Evolutionary conservation across 371 early-diverging fungal species (phyloP).

Genomic region (Mucor racemosus): DNA sequence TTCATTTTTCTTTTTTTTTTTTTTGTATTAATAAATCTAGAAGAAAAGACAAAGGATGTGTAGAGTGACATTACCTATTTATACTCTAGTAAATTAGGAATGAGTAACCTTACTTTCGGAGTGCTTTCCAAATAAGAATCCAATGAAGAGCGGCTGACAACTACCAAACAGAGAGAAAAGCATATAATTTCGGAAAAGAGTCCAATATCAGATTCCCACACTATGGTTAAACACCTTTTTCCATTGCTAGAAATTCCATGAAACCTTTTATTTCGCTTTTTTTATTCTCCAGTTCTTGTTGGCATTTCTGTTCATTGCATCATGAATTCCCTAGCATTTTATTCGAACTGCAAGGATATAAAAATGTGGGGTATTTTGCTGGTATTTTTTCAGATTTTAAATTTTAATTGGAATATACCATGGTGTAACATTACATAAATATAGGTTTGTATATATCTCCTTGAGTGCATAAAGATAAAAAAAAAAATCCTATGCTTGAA

Average conservation of each 20-base stretch:
- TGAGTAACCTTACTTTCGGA: conserved; percentile 2
- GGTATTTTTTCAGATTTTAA: too few species aligned
- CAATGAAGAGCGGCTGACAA: conserved; percentile 1
- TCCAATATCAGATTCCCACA: background rate
- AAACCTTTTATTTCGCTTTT: background rate
- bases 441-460: background rate
- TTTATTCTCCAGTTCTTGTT: too few species aligned
- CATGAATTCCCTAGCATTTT: too few species aligned
- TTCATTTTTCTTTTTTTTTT: background rate
- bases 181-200: background rate
- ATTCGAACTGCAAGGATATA: too few species aligned
- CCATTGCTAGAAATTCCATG: background rate
- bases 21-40: background rate
- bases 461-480: background rate
- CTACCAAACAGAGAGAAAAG: background rate
- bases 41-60: background rate
- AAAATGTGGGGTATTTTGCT: too few species aligned
- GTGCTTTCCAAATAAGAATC: conserved; percentile 4
- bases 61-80: conserved; percentile 1
- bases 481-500: background rate
- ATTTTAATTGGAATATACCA: too few species aligned
- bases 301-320: too few species aligned
- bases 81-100: background rate
- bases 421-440: too few species aligned
- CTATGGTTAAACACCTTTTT: background rate